Percentiles rank a stretch among this genome's conserved stretches.
These are phyloP conservation scores for Coemansia sp. DNA, from an alignment of 192 early-diverging fungal genomes.

Conservation along the genomic window DNA sequence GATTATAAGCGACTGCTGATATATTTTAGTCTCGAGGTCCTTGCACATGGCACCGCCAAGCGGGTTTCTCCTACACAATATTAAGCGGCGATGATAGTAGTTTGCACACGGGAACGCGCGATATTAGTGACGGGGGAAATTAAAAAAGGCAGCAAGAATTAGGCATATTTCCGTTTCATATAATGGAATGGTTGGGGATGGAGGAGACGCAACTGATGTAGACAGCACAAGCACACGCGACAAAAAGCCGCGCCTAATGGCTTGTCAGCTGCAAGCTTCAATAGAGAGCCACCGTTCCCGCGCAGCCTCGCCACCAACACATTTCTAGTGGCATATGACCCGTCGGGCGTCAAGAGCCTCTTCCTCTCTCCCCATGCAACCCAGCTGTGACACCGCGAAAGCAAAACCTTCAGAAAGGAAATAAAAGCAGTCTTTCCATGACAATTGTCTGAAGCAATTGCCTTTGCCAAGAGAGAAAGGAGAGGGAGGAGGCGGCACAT, in stretches of 20 bases:
- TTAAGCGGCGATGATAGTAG: background rate
- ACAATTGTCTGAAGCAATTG: background rate
- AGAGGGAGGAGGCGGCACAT: background rate
- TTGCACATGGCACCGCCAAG: constrained; percentile 46
- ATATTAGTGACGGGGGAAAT: constrained; percentile 7
- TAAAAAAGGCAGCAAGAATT: background rate
- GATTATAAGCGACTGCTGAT: constrained; percentile 41
- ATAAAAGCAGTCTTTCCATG: background rate
- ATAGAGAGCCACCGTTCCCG: background rate
- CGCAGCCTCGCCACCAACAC: background rate
- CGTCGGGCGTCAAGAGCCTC: background rate
- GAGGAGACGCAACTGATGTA: background rate
- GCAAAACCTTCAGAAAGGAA: background rate
- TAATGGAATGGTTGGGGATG: background rate
- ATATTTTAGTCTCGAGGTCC: constrained; percentile 34
- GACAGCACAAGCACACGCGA: background rate
- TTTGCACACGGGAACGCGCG: background rate
- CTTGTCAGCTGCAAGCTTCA: background rate
- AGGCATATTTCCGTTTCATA: background rate
- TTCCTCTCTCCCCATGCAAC: no score
- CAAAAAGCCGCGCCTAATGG: background rate
- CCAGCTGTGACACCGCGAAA: background rate
- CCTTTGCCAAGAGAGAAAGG: background rate
- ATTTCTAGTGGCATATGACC: constrained; percentile 13
- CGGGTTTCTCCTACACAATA: constrained; percentile 44